Conservation (phyloP, 441 rosid genomes). For the Pelargonium citronellum region DNA sequence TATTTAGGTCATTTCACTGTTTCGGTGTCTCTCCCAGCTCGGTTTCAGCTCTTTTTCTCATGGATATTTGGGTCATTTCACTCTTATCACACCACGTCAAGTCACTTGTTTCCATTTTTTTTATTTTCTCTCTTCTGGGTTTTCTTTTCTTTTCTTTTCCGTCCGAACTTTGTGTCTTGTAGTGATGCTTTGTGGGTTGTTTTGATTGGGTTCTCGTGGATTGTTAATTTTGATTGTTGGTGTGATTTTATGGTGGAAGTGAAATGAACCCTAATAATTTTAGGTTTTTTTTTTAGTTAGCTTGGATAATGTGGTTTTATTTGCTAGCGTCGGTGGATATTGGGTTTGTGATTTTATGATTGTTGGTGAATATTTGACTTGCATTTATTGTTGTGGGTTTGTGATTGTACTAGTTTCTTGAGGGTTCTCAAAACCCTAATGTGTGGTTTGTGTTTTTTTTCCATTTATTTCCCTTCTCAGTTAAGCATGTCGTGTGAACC, state of each 20-base stretch:
- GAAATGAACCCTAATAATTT: background rate
- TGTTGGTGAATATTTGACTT: too few relatives aligned
- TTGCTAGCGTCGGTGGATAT: too few relatives aligned
- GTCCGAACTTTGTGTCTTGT: slow-evolving; percentile 31
- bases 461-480: too few relatives aligned
- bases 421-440: too few relatives aligned
- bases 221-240: background rate
- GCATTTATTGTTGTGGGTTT: too few relatives aligned
- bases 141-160: slow-evolving; percentile 15
- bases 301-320: too few relatives aligned
- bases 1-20: slow-evolving; percentile 57
- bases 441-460: too few relatives aligned
- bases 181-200: slow-evolving; percentile 29
- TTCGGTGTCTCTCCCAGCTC: slow-evolving; percentile 21
- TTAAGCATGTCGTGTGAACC: too few relatives aligned
- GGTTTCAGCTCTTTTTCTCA: slow-evolving; percentile 28
- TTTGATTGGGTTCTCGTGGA: slow-evolving; percentile 12
- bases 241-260: background rate
- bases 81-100: slow-evolving; percentile 49
- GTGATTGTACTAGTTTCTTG: too few relatives aligned
- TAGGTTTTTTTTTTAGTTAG: too few relatives aligned
- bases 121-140: slow-evolving; percentile 30
- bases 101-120: slow-evolving; percentile 19
- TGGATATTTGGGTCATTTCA: slow-evolving; percentile 48
- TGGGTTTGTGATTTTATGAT: too few relatives aligned